Percentiles rank a stretch among this genome's conserved stretches.
phyloP scores from a whole-genome alignment of 495 filamentous ascomycete species.

The Aspergillus funiculosus region DNA sequence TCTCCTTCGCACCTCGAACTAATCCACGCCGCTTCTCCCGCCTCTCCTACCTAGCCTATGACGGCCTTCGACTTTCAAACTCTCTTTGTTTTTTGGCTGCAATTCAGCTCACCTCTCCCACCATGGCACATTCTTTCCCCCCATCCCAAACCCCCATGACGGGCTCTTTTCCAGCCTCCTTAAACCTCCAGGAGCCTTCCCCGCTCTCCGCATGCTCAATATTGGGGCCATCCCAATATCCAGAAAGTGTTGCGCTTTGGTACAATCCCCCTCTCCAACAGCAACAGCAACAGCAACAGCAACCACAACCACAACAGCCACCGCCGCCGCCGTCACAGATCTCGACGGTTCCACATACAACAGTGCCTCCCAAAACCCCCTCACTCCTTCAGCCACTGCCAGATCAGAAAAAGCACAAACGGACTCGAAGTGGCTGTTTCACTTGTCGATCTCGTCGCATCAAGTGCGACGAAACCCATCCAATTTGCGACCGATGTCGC shows the following conservation, averaged over 20 bases:
- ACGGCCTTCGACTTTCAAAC: conserved; percentile 8
- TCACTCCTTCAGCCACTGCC: conserved; percentile 28
- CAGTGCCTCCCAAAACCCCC: conserved; percentile 25
- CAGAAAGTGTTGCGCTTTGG: conserved; percentile 42
- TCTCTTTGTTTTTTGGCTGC: conserved; percentile 16
- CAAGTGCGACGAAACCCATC: conserved; percentile 87
- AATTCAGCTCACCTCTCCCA: conserved; percentile 11
- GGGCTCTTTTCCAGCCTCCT: conserved; percentile 19
- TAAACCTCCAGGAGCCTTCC: conserved; percentile 16
- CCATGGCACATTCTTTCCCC: conserved; percentile 35
- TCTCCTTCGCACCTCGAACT: background rate
- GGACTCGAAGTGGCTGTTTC: conserved; percentile 90
- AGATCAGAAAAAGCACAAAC: conserved; percentile 87
- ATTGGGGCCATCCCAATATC: conserved; percentile 34
- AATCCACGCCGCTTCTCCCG: conserved; percentile 2
- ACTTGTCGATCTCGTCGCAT: conserved; percentile 86
- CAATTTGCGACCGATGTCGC: conserved; percentile 80
- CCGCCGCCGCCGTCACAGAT: conserved; percentile 1
- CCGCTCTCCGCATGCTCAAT: conserved; percentile 34
- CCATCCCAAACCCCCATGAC: conserved; percentile 32
- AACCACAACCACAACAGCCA: background rate
- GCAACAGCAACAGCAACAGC: conserved; percentile 1
- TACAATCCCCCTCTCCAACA: conserved; percentile 30
- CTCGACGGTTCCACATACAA: conserved; percentile 23
- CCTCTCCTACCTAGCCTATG: conserved; percentile 16